phyloP scores from a whole-genome alignment of 1,284 basidiomycete genomes.

The Sanguinoderma infundibulare region DNA sequence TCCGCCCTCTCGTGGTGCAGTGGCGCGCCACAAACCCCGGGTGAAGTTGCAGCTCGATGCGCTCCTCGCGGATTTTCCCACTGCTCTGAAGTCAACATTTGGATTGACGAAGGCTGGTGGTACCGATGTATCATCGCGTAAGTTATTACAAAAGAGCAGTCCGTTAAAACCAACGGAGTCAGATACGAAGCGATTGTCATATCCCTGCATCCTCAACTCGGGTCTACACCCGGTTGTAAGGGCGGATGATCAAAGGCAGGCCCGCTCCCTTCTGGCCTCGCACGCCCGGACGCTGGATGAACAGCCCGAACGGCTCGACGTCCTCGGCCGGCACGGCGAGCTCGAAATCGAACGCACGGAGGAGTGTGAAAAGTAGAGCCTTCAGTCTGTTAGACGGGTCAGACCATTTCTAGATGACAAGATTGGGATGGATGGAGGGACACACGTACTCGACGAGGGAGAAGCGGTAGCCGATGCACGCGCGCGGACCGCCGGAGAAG shows the following conservation, averaged over 20 bases:
- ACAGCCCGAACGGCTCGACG: conserved; percentile 10
- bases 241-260: conserved; percentile 27
- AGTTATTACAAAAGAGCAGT: too few species aligned
- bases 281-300: conserved; percentile 27
- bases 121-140: too few species aligned
- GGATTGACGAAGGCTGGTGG: too few species aligned
- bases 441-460: conserved; percentile 61
- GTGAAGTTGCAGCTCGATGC: too few species aligned
- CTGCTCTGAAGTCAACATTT: too few species aligned
- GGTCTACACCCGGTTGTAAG: not conserved
- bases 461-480: conserved; percentile 76
- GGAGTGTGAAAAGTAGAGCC: conserved; percentile 58
- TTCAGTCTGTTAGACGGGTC: conserved; percentile 49
- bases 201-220: too few species aligned
- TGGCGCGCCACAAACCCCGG: too few species aligned
- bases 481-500: conserved; percentile 63
- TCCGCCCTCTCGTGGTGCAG: too few species aligned
- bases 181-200: too few species aligned
- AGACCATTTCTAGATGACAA: conserved; percentile 44
- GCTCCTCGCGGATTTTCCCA: too few species aligned
- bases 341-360: conserved; percentile 61
- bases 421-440: not conserved
- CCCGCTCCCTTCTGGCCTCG: conserved; percentile 16
- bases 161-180: too few species aligned
- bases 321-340: conserved; percentile 43